phyloP scores from a whole-genome alignment of 2,329 filamentous ascomycete species.

The Aspergillus carbonarius region DNA sequence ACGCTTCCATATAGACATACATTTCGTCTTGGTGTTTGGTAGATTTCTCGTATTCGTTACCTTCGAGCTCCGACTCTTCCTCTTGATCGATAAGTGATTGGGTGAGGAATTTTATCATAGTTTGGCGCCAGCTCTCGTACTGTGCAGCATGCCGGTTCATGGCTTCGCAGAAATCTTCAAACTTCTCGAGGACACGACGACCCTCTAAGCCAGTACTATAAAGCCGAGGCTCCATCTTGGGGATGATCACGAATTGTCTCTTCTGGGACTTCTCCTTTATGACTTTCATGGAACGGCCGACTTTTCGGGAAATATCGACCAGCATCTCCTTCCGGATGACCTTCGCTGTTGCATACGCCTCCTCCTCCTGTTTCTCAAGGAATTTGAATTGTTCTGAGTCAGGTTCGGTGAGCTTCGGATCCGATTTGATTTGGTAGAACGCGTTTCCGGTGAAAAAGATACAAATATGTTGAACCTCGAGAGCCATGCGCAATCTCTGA shows the following conservation, averaged over 20 bases:
- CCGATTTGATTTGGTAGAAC: constrained; percentile 77
- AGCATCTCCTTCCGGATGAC: constrained; percentile 74
- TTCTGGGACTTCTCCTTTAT: constrained; percentile 56
- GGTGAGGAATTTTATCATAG: constrained; percentile 69
- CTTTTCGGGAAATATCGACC: constrained; percentile 57
- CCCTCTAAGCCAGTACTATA: constrained; percentile 71
- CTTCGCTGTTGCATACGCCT: constrained; percentile 77
- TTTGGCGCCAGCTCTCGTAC: constrained; percentile 72
- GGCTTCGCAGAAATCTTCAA: constrained; percentile 63
- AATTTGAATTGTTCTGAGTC: constrained; percentile 65
- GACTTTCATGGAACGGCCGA: constrained; percentile 62
- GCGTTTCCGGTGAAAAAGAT: constrained; percentile 83
- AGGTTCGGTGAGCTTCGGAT: constrained; percentile 62
- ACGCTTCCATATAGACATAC: constrained; percentile 77
- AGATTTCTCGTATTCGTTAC: constrained; percentile 86
- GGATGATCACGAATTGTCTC: constrained; percentile 62
- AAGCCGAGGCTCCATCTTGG: constrained; percentile 55
- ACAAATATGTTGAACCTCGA: constrained; percentile 79
- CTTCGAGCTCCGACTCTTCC: constrained; percentile 70
- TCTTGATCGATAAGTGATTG: constrained; percentile 82
- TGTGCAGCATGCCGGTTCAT: constrained; percentile 71
- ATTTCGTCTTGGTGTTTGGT: constrained; percentile 86
- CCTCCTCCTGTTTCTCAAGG: constrained; percentile 69
- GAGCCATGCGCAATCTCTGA: constrained; percentile 66
- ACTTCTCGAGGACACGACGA: constrained; percentile 61